phyloP scores from a whole-genome alignment of 1,284 basidiomycete genomes.

The Cryptococcus sp. region DNA sequence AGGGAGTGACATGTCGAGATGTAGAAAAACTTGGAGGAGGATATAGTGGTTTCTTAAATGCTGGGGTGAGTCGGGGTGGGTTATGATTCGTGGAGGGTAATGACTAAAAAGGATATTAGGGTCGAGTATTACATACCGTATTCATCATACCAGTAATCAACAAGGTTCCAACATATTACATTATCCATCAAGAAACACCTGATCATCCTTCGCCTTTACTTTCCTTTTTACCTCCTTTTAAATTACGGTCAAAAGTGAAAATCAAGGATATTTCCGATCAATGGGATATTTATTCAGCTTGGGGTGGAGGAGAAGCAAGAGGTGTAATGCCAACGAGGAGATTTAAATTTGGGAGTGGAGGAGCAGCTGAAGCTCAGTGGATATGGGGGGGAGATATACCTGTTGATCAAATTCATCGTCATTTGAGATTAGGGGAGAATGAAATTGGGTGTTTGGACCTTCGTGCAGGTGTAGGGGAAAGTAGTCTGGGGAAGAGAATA shows the following conservation, averaged over 20 bases:
- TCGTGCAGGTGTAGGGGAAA: conserved; percentile 53
- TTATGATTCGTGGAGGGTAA: neutral
- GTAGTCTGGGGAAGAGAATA: conserved; percentile 69
- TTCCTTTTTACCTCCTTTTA: conserved; percentile 56
- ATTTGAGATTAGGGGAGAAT: conserved; percentile 16
- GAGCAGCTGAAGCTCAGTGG: conserved; percentile 41
- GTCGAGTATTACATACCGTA: conserved; percentile 80
- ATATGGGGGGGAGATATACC: conserved; percentile 23
- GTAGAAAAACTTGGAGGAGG: conserved; percentile 54
- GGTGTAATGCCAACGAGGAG: conserved; percentile 10
- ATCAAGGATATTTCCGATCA: conserved; percentile 68
- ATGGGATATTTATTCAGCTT: conserved; percentile 74
- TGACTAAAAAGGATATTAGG: conserved; percentile 52
- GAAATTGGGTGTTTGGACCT: conserved; percentile 56
- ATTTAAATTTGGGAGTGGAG: conserved; percentile 42
- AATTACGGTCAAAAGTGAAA: conserved; percentile 84
- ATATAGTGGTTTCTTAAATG: conserved; percentile 79
- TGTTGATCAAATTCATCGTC: conserved; percentile 4
- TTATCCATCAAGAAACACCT: conserved; percentile 58
- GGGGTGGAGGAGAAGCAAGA: conserved; percentile 49
- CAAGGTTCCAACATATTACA: conserved; percentile 41
- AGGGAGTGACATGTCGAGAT: conserved; percentile 72
- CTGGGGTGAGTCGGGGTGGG: conserved; percentile 60
- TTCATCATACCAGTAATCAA: conserved; percentile 65
- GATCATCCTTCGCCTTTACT: conserved; percentile 63